phyloP scores from a whole-genome alignment of 192 early-diverging fungal species.

The Thamnidium elegans region DNA sequence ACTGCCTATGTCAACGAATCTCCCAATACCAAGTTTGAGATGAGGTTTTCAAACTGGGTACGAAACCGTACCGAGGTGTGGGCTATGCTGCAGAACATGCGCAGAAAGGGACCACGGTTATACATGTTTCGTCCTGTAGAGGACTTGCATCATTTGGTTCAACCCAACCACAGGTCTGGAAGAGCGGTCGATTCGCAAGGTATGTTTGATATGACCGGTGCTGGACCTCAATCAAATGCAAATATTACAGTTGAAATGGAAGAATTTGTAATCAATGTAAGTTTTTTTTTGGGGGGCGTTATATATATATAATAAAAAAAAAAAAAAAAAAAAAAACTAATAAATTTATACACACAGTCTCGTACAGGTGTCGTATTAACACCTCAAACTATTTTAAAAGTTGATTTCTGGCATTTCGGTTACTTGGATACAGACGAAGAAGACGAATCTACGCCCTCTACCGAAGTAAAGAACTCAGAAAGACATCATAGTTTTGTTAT shows the following conservation, averaged over 20 bases:
- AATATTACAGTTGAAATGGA: slow-evolving; percentile 21
- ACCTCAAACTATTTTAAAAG: slow-evolving; percentile 56
- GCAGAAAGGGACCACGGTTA: slow-evolving; percentile 41
- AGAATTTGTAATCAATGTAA: slow-evolving; percentile 22
- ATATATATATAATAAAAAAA: not conserved
- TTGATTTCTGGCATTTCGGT: slow-evolving; percentile 51
- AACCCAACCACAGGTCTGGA: not conserved
- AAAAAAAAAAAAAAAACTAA: too few species aligned
- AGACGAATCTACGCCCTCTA: not conserved
- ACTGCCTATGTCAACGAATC: slow-evolving; percentile 50
- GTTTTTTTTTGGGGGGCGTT: too few species aligned
- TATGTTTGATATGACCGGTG: slow-evolving; percentile 33
- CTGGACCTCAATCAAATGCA: slow-evolving; percentile 9
- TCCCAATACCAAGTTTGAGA: slow-evolving; percentile 16
- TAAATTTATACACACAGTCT: slow-evolving; percentile 23
- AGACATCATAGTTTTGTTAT: slow-evolving; percentile 24
- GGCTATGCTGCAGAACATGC: slow-evolving; percentile 53
- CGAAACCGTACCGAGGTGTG: slow-evolving; percentile 46
- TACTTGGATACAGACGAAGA: not conserved
- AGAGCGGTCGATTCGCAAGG: not conserved
- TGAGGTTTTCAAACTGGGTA: slow-evolving; percentile 36
- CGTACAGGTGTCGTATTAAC: slow-evolving; percentile 53
- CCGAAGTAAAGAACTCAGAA: slow-evolving; percentile 4
- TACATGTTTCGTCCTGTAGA: slow-evolving; percentile 56
- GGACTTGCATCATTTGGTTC: slow-evolving; percentile 38